These are phyloP conservation scores for Cucurbitaria berberidis DNA, from an alignment of 2,329 filamentous ascomycete genomes.

Conservation along the genomic window DNA sequence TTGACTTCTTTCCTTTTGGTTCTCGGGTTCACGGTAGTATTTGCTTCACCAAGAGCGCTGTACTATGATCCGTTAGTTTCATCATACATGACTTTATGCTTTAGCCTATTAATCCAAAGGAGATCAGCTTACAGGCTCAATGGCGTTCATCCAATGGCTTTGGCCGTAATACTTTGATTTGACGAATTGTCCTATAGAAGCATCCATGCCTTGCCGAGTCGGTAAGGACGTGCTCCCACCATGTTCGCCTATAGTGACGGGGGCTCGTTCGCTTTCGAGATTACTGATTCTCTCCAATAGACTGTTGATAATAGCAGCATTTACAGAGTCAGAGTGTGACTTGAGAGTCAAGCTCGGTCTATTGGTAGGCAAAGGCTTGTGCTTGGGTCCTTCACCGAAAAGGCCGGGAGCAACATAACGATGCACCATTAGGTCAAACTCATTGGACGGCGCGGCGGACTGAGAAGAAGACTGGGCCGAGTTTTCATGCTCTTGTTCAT, in stretches of 20 bases:
- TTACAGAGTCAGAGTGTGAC: background rate
- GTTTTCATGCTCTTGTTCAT: slow-evolving; percentile 1
- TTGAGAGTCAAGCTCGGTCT: slow-evolving; percentile 2
- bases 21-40: slow-evolving; percentile 40
- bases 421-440: slow-evolving; percentile 20
- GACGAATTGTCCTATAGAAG: slow-evolving; percentile 31
- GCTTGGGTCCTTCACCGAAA: slow-evolving; percentile 9
- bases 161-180: slow-evolving; percentile 64
- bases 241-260: background rate
- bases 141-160: slow-evolving; percentile 56
- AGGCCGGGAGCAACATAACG: slow-evolving; percentile 23
- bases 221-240: background rate
- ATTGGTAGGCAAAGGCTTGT: slow-evolving; percentile 3
- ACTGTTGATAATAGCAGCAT: slow-evolving; percentile 6
- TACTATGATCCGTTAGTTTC: slow-evolving; percentile 16
- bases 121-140: slow-evolving; percentile 35
- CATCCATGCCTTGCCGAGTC: background rate
- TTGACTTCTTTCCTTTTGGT: slow-evolving; percentile 49
- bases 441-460: slow-evolving; percentile 2
- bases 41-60: slow-evolving; percentile 20
- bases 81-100: background rate
- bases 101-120: background rate
- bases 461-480: slow-evolving; percentile 9
- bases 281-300: slow-evolving; percentile 7
- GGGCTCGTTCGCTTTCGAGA: slow-evolving; percentile 9